These are phyloP conservation scores for Coemansia aciculifera DNA, from an alignment of 192 early-diverging fungal genomes.

Conservation along the genomic window DNA sequence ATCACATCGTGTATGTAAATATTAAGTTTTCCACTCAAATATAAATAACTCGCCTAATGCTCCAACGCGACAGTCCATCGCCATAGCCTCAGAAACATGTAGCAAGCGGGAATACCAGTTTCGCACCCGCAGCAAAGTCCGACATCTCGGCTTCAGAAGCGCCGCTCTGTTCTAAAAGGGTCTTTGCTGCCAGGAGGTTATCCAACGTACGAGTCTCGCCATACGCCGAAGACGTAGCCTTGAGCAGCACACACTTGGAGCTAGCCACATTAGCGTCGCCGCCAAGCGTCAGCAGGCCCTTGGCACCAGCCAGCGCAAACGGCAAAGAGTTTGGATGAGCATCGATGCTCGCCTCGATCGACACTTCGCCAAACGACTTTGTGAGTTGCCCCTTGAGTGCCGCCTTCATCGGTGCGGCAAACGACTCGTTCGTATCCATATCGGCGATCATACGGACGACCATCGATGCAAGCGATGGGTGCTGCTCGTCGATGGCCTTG, in stretches of 20 bases:
- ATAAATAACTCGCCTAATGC: neutral
- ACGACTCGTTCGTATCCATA: slow-evolving; percentile 37
- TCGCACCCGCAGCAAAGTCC: slow-evolving; percentile 21
- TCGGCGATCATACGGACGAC: slow-evolving; percentile 29
- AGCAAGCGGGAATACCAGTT: slow-evolving; percentile 37
- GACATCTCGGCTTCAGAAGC: slow-evolving; percentile 18
- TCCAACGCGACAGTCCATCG: neutral
- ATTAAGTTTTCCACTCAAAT: neutral
- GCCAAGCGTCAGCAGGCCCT: slow-evolving; percentile 31
- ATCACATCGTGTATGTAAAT: neutral
- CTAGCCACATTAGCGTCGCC: slow-evolving; percentile 16
- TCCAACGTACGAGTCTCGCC: slow-evolving; percentile 30
- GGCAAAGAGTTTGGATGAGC: slow-evolving; percentile 17
- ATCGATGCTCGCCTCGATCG: slow-evolving; percentile 20
- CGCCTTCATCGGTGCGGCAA: slow-evolving; percentile 53
- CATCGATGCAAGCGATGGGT: slow-evolving; percentile 39
- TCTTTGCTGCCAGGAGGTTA: slow-evolving; percentile 25
- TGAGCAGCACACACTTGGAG: slow-evolving; percentile 16
- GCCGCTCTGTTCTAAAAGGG: slow-evolving; percentile 23
- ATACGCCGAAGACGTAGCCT: slow-evolving; percentile 21
- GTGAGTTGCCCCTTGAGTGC: slow-evolving; percentile 43
- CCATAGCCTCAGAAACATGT: slow-evolving; percentile 37
- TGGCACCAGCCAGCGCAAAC: slow-evolving; percentile 21
- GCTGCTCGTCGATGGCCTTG: slow-evolving; percentile 28
- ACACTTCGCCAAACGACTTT: slow-evolving; percentile 40